Evolutionary conservation across 2,329 filamentous ascomycete species (phyloP).

Genomic region (Pyricularia grisea): DNA sequence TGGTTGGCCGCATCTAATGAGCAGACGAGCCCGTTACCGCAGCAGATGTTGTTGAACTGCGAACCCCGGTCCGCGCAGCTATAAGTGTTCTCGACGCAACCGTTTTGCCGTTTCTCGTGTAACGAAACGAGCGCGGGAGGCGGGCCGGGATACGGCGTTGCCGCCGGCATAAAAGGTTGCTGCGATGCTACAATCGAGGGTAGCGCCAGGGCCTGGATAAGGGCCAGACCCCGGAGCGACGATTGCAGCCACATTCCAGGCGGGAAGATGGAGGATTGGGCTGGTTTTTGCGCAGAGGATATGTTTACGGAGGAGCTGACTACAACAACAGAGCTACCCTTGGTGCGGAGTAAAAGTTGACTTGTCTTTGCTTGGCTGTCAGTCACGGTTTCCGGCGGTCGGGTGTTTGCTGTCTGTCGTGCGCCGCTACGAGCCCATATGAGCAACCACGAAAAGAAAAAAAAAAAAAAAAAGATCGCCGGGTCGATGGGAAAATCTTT

Average conservation of each 20-base stretch:
- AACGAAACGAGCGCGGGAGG: conserved; percentile 10
- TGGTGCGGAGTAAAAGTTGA: no score
- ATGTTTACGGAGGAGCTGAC: background rate
- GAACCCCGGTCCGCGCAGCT: conserved; percentile 38
- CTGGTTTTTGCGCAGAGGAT: background rate
- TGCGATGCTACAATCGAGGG: conserved; percentile 9
- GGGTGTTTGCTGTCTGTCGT: background rate
- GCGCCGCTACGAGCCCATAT: background rate
- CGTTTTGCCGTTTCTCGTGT: background rate
- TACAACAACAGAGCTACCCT: no score
- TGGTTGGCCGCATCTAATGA: conserved; percentile 35
- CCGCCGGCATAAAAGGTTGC: conserved; percentile 18
- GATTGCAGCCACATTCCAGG: conserved; percentile 3
- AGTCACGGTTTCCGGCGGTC: background rate
- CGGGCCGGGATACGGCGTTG: conserved; percentile 11
- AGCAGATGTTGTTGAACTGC: conserved; percentile 40
- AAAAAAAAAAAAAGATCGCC: background rate
- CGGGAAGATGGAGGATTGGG: background rate
- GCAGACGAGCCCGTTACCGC: conserved; percentile 39
- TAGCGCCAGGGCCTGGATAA: background rate
- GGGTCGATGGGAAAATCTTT: background rate
- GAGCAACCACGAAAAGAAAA: background rate
- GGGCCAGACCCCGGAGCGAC: background rate
- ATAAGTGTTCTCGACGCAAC: conserved; percentile 39
- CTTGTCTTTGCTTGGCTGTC: background rate